Evolutionary conservation across 2,329 filamentous ascomycete genomes (phyloP), one percentile per base, ranked within the genome.

Genomic region (Penicillium hordei): DNA sequence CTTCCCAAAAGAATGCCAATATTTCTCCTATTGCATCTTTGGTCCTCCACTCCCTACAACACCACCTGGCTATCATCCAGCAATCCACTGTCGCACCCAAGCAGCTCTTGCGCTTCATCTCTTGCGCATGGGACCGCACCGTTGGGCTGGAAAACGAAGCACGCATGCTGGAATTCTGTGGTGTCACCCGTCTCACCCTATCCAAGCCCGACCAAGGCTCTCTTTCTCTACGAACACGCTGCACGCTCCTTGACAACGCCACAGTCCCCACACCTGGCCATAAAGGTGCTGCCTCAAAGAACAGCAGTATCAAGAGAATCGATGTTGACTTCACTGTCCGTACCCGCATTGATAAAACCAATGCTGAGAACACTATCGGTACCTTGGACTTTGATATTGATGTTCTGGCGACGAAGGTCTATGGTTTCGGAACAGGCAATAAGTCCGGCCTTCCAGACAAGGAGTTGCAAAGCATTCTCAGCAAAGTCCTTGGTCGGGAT

Each of bases 81-180:
- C 76, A 74, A 57, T 67, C 73, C 34, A 69, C 68, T 5, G 63
- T 71, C 17, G 58, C 72, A 6, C 68, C 76, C 0, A 78, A 73
- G 52, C 65, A 74, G 25, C 65, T 80, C 23, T 68, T 80, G n/a
- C 63, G 57, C 25, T 75, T 76, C 50, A 68, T 80, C 19, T 75
- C 76, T 9, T 60, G 70, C 43, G 75, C 75, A n/a, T 80, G 78
- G 78, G 69, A 76, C 59, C 68, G 72, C 40, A 71, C 72, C 3
- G 67, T 70, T 44, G 70, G 66, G 5, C 66, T 79, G 8, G 74
- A 78, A 50, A 72, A 78, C 56, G 78, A 80, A 60, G 70, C 78
- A 38, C 75, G 74, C 48, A 72, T 78, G 63, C 72, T 80, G 15
- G 74, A 72, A 59, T 76, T 78, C 60, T 75, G 74, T 54, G 78